phyloP scores from a whole-genome alignment of 345 rosid genomes.

The Aurinia saxatilis region DNA sequence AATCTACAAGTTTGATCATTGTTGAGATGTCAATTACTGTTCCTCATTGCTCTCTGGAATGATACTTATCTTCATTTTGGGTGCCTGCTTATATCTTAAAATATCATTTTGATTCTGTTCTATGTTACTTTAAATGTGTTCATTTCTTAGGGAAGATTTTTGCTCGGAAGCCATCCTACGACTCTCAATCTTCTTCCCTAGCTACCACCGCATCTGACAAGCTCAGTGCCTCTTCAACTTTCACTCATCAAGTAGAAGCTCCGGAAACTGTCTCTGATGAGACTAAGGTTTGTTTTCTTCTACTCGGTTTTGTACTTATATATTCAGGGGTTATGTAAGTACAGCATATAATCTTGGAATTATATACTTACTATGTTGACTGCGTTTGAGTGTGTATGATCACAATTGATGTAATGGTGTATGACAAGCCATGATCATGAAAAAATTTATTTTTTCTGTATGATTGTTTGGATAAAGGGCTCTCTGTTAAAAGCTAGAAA shows the following conservation, averaged over 20 bases:
- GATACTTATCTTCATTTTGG: not conserved
- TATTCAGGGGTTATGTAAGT: not conserved
- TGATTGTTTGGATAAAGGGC: not conserved
- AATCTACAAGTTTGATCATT: not conserved
- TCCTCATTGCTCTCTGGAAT: not conserved
- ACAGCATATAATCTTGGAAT: not conserved
- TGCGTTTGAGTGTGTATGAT: not conserved
- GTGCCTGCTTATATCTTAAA: not conserved
- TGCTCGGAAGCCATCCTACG: conserved; percentile 52
- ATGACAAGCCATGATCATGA: not conserved
- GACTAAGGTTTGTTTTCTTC: conserved; percentile 38
- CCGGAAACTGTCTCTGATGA: conserved; percentile 34
- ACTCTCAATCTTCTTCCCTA: conserved; percentile 51
- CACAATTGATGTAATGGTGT: not conserved
- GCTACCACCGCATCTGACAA: conserved; percentile 52
- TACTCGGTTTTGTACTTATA: not conserved
- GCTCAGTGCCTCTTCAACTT: conserved; percentile 42
- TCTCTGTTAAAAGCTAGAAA: not conserved
- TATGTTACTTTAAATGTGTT: not conserved
- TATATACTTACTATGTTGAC: not conserved
- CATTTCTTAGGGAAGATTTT: conserved; percentile 52
- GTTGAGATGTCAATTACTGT: not conserved
- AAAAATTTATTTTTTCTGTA: too few species aligned
- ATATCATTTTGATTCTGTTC: conserved; percentile 30
- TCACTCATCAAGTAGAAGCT: conserved; percentile 41